Conservation (phyloP, 2,329 filamentous ascomycete genomes). For the Boeremia exigua region DNA sequence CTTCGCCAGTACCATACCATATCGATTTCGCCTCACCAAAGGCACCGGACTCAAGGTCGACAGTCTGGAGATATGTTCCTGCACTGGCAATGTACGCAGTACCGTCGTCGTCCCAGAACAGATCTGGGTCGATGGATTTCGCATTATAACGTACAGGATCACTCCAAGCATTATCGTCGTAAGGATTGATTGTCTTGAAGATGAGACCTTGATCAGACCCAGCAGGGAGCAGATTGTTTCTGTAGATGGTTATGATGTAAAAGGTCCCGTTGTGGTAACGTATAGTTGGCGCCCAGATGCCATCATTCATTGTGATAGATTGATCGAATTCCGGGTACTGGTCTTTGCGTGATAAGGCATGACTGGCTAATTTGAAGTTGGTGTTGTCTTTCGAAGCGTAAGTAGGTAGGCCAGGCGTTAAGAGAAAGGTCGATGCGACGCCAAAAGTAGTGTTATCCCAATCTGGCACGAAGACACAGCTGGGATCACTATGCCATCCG, state of each 20-base stretch:
- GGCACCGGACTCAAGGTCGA: slow-evolving; percentile 44
- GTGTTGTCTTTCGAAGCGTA: slow-evolving; percentile 57
- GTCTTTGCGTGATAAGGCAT: slow-evolving; percentile 23
- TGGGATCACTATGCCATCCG: not conserved
- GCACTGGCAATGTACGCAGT: slow-evolving; percentile 53
- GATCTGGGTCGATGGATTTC: slow-evolving; percentile 54
- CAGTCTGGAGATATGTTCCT: slow-evolving; percentile 37
- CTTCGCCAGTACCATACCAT: slow-evolving; percentile 47
- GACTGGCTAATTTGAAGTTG: slow-evolving; percentile 19
- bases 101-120: slow-evolving; percentile 64
- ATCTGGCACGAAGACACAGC: no score
- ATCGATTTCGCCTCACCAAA: slow-evolving; percentile 34
- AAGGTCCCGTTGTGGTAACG: slow-evolving; percentile 30
- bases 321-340: slow-evolving; percentile 21
- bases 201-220: slow-evolving; percentile 33
- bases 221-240: slow-evolving; percentile 28
- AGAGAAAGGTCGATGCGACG: slow-evolving; percentile 23
- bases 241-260: slow-evolving; percentile 28
- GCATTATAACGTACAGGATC: slow-evolving; percentile 35
- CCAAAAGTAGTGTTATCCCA: no score
- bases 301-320: slow-evolving; percentile 15
- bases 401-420: slow-evolving; percentile 42
- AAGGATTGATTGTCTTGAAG: slow-evolving; percentile 26
- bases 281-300: slow-evolving; percentile 32
- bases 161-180: slow-evolving; percentile 30